Evolutionary conservation across 805 yeast genomes (phyloP), one percentile per base, ranked within the genome.

Genomic region (Candida sithepensis): DNA sequence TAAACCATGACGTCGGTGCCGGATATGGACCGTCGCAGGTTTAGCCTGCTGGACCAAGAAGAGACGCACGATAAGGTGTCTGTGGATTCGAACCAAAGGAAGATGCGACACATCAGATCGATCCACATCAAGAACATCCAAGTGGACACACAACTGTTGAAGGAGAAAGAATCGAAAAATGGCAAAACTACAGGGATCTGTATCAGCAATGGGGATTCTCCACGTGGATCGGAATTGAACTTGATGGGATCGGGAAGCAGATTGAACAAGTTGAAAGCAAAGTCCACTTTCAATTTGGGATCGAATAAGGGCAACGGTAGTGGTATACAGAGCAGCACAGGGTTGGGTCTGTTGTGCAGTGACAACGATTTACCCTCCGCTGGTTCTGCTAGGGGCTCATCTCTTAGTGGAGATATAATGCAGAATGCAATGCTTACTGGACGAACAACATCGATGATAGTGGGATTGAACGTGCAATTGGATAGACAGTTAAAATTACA

Each of bases 401-500:
- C 36, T 18, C 13, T 43, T 3, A 14, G 36, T 4, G 59, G 59
- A 2, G 60, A 53, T 30, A 34, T 53, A n/a, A 48, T 52, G 0
- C 46, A 48, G 14, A 39, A 36, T 19, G 18, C 21, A 37, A 42
- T 42, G 42, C 52, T 18, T 30, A 43, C 9, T 39, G 37, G 16
- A 40, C 44, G 13, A 33, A 39, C 26, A 34, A 32, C 41, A 46
- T n/a, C 24, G 16, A 43, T 32, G 4, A 44, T 44, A 0, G 42
- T 46, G 12, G 59, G 57, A 7, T 24, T 49, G 9, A 43, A 50
- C 24, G 57, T 55, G 9, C 60, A 58, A 23, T 45, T 59, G 2
- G 57, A 57, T 33, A 47, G 61, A 43, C 74, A 69, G 39, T 30
- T 53, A 7, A 50, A 56, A 33, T 48, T 63, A 10, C 73, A 66